These are phyloP conservation scores for Umbelopsis vinacea DNA, from an alignment of 192 early-diverging fungal species.

Conservation along the genomic window DNA sequence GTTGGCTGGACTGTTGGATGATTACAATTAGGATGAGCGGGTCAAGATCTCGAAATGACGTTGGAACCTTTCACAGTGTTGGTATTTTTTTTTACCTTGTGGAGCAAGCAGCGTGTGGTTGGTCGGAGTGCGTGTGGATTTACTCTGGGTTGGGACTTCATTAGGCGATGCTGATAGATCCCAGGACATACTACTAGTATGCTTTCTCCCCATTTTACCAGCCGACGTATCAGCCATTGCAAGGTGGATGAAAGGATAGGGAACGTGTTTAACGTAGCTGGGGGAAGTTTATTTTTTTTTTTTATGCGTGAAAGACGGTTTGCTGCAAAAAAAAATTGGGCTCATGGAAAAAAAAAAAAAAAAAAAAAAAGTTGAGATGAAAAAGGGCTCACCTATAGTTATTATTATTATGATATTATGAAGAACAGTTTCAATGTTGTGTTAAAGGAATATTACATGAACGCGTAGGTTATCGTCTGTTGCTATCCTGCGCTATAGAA, in stretches of 20 bases:
- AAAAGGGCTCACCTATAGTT: no score
- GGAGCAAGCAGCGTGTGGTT: conserved; percentile 12
- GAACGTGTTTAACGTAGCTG: not conserved
- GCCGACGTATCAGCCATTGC: conserved; percentile 11
- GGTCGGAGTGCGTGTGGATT: conserved; percentile 16
- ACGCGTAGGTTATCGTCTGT: no score
- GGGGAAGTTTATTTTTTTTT: not conserved
- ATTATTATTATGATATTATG: no score
- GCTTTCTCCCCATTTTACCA: conserved; percentile 12
- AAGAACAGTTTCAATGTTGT: no score
- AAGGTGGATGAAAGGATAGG: not conserved
- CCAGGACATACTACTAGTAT: conserved; percentile 17
- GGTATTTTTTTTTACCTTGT: conserved; percentile 7
- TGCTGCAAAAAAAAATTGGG: no score
- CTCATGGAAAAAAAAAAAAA: no score
- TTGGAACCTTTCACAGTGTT: not conserved
- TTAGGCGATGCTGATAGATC: conserved; percentile 17
- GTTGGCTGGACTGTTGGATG: not conserved
- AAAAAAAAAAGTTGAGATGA: no score
- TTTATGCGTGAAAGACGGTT: not conserved
- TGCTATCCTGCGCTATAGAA: no score
- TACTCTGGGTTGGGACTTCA: conserved; percentile 13
- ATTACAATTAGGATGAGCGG: not conserved
- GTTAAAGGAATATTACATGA: no score
- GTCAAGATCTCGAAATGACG: conserved; percentile 1